Evolutionary conservation across 2,329 filamentous ascomycete genomes (phyloP).

Genomic region (Amphichorda felina): DNA sequence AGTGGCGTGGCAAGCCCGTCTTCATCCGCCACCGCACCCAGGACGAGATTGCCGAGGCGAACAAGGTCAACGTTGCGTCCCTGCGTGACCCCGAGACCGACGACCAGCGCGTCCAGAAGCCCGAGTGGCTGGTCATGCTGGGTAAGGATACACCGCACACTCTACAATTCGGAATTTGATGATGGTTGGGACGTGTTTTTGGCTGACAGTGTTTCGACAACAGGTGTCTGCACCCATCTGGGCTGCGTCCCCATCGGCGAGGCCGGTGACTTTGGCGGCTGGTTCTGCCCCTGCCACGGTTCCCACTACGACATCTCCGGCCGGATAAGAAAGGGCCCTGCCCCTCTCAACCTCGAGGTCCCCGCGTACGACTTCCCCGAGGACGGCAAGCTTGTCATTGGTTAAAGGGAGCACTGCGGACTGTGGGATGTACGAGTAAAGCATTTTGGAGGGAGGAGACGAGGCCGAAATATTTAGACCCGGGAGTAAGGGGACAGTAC

Average conservation of each 20-base stretch:
- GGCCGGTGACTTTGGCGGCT: constrained; percentile 94
- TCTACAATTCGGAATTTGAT: not conserved
- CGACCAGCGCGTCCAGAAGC: constrained; percentile 89
- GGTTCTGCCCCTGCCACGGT: constrained; percentile 99
- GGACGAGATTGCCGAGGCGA: constrained; percentile 88
- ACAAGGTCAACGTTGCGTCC: constrained; percentile 68
- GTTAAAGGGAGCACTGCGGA: constrained; percentile 44
- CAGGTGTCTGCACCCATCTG: constrained; percentile 96
- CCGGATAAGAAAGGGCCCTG: constrained; percentile 93
- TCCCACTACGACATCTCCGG: constrained; percentile 99
- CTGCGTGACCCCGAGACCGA: constrained; percentile 90
- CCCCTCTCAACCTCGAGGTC: constrained; percentile 94
- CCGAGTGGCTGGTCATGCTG: constrained; percentile 98
- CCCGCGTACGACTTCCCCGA: constrained; percentile 87
- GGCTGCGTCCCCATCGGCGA: constrained; percentile 99
- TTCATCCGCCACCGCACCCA: constrained; percentile 98
- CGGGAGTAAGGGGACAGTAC: not conserved
- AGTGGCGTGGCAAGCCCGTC: constrained; percentile 99
- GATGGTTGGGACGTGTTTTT: no score
- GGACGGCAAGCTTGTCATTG: constrained; percentile 81
- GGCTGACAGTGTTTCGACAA: not conserved
- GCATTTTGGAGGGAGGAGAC: not conserved
- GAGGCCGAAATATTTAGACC: constrained; percentile 1
- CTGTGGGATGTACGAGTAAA: constrained; percentile 4
- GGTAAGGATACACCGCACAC: constrained; percentile 41